Evolutionary conservation across 805 yeast genomes (phyloP).

Genomic region (Hanseniaspora pseudoguilliermondii): DNA sequence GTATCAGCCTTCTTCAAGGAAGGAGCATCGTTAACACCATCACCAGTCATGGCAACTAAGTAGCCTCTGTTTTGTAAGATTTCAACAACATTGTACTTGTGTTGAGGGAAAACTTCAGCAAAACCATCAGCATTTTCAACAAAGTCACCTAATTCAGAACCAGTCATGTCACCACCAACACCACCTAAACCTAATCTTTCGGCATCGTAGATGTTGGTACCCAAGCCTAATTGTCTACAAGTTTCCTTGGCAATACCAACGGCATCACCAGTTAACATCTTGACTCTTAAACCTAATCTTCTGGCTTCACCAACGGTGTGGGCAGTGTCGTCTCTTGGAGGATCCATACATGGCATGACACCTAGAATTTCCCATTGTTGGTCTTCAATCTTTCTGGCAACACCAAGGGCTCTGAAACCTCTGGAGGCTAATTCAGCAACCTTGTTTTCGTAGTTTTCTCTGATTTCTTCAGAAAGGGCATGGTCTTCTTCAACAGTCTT

Average conservation of each 20-base stretch:
- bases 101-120: slow-evolving; percentile 98
- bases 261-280: slow-evolving; percentile 98
- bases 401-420: slow-evolving; percentile 98
- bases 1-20: slow-evolving; percentile 90
- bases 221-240: slow-evolving; percentile 92
- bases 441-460: slow-evolving; percentile 89
- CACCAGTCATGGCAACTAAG: slow-evolving; percentile 99
- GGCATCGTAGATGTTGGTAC: slow-evolving; percentile 92
- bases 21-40: slow-evolving; percentile 97
- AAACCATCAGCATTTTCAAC: slow-evolving; percentile 97
- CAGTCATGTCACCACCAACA: slow-evolving; percentile 85
- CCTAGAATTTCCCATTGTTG: slow-evolving; percentile 97
- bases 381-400: slow-evolving; percentile 96
- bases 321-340: slow-evolving; percentile 97
- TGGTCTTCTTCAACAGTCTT: slow-evolving; percentile 95
- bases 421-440: slow-evolving; percentile 95
- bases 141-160: slow-evolving; percentile 93
- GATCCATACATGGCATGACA: slow-evolving; percentile 98
- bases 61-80: slow-evolving; percentile 90
- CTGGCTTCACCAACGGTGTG: slow-evolving; percentile 86
- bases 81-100: slow-evolving; percentile 91
- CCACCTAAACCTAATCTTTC: slow-evolving; percentile 94
- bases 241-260: slow-evolving; percentile 98
- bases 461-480: slow-evolving; percentile 87
- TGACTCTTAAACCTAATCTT: slow-evolving; percentile 81